Base-by-base conservation (phyloP, 129 eudicot species). In the Rutidosis leptorrhynchoides region DNA sequence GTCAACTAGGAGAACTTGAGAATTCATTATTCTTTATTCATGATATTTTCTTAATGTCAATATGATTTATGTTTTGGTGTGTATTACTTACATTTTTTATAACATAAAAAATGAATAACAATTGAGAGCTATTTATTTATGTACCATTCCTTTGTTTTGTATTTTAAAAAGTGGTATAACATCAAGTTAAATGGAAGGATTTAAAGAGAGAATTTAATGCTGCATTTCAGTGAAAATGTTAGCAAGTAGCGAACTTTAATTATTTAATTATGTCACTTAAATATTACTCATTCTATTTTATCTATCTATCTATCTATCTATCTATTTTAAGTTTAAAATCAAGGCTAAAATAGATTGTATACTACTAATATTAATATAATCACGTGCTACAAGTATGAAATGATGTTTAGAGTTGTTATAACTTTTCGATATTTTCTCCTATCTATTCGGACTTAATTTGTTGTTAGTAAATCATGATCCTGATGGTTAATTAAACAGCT, bases 1-100 rank as follows among this genome's bases (percentile, higher is more conserved):
- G 69, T 74, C 93, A 45, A 73, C 51, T 73, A 46, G 74, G 58
- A 80, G 90, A 77, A 70, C 67, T 46, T 79, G 74, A 79, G 40
- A 48, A 20, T 48, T 58, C 20, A 69, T 48, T 23, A 11, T 43
- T 58, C 35, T 28, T 22, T 62, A 30, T 19, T 27, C 5, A 57
- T 74, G 79, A 74, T 57, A 57, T 74, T 66, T 73, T 26, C 77
- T 53, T 62, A 72, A 72, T 72, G 77, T 72, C 69, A 72, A 62
- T 72, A 72, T 62, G 42, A 52, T 37, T 62, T 63, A 1, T 72
- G 55, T 72, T 72, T 51, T 40, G 24, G 40, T 16, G 2, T 11
- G 46, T 25, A 30, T 14, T 22, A 14, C 17, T 68, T n/a, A 20
- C 57, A 53, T 37, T 12, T 12, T 74, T 16, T 42, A 28, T 29